A percentile compares a stretch with the other conserved stretches of the same genome.
Conservation (phyloP, 495 filamentous ascomycete genomes). For the Annulohypoxylon stygium region DNA sequence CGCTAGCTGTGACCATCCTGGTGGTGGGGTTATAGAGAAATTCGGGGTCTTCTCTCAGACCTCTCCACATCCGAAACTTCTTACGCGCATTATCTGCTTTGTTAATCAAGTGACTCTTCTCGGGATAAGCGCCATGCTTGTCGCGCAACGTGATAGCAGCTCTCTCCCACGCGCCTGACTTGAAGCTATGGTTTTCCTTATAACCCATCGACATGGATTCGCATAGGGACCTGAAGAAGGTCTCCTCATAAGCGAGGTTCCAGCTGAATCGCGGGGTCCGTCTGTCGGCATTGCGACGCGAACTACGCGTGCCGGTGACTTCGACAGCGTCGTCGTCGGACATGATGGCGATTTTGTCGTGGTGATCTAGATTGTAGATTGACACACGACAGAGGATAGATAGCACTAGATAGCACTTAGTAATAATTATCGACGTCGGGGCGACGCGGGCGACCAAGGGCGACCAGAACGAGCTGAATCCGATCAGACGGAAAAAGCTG, state of each 20-base stretch:
- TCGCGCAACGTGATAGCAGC: slow-evolving; percentile 60
- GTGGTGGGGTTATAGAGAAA: slow-evolving; percentile 61
- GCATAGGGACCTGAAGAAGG: slow-evolving; percentile 65
- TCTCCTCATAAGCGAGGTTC: slow-evolving; percentile 62
- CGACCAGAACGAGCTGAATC: background rate
- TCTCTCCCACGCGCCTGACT: slow-evolving; percentile 65
- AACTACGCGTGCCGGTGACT: slow-evolving; percentile 41
- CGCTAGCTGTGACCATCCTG: slow-evolving; percentile 60
- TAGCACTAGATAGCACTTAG: background rate
- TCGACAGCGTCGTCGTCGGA: slow-evolving; percentile 42
- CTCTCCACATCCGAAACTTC: slow-evolving; percentile 67
- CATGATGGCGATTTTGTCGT: slow-evolving; percentile 32
- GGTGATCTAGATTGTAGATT: background rate
- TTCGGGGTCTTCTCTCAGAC: slow-evolving; percentile 62
- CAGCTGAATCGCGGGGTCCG: slow-evolving; percentile 66
- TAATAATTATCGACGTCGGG: too few relatives aligned
- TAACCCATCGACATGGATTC: slow-evolving; percentile 62
- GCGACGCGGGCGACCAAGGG: background rate
- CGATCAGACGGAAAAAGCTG: slow-evolving; percentile 22
- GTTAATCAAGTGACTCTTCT: slow-evolving; percentile 66
- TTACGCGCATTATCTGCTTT: slow-evolving; percentile 68
- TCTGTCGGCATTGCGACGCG: slow-evolving; percentile 55
- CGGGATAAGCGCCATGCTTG: slow-evolving; percentile 61
- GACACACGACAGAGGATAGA: background rate
- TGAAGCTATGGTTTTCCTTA: slow-evolving; percentile 66